Percentiles rank a stretch among this genome's conserved stretches.
These are phyloP conservation scores for Trichoderma sp. DNA, from an alignment of 2,329 filamentous ascomycete genomes.

Conservation along the genomic window DNA sequence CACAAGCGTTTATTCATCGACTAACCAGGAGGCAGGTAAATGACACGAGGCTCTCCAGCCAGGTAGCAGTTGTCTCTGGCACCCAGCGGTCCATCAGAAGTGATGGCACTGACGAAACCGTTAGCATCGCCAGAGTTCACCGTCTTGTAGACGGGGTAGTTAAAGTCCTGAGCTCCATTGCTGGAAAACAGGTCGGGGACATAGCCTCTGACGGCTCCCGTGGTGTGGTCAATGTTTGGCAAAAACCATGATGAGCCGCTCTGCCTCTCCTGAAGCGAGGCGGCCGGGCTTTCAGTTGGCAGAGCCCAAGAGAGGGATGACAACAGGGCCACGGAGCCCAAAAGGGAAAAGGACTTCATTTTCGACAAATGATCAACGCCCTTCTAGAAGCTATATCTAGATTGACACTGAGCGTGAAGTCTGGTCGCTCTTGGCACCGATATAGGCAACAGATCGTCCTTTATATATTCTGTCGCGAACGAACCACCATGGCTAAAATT, in stretches of 20 bases:
- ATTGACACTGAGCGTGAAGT: slow-evolving; percentile 3
- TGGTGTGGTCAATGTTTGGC: slow-evolving; percentile 24
- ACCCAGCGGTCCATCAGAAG: slow-evolving; percentile 19
- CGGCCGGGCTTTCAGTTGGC: neutral
- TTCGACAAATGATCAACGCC: slow-evolving; percentile 1
- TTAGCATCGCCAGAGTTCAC: slow-evolving; percentile 16
- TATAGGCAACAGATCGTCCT: slow-evolving; percentile 11
- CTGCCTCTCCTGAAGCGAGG: slow-evolving; percentile 10
- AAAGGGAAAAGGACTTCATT: slow-evolving; percentile 19
- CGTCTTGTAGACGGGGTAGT: slow-evolving; percentile 24
- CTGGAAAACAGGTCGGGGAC: slow-evolving; percentile 21
- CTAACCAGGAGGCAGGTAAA: slow-evolving; percentile 24
- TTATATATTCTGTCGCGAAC: neutral
- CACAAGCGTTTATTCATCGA: too few species aligned
- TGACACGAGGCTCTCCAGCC: slow-evolving; percentile 23
- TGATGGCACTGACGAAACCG: slow-evolving; percentile 17
- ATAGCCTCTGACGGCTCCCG: slow-evolving; percentile 23
- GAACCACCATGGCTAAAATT: neutral
- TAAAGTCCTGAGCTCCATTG: slow-evolving; percentile 18
- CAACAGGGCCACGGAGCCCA: slow-evolving; percentile 13
- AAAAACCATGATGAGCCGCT: slow-evolving; percentile 24
- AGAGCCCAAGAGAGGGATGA: slow-evolving; percentile 12
- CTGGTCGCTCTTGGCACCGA: neutral
- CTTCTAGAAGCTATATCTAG: neutral
- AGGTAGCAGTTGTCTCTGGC: slow-evolving; percentile 24